These are phyloP conservation scores for Russula olivacea DNA, from an alignment of 768 basidiomycete genomes.

Conservation along the genomic window DNA sequence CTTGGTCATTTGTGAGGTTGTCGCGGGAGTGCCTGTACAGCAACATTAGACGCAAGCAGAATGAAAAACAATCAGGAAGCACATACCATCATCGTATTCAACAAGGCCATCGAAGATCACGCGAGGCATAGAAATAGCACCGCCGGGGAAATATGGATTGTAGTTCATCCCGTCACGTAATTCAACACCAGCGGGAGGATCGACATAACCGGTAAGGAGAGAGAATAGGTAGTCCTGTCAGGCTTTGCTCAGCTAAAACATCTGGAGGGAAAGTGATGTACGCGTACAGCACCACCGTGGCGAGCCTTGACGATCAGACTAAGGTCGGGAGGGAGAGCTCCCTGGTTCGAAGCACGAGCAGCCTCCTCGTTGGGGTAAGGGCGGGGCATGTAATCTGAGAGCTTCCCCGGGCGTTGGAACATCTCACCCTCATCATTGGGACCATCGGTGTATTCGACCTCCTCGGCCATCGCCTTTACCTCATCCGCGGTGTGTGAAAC, in stretches of 20 bases:
- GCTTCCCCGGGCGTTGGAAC: slow-evolving; percentile 98
- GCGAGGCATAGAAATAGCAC: slow-evolving; percentile 97
- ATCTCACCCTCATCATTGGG: slow-evolving; percentile 94
- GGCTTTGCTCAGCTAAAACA: not conserved
- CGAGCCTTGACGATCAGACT: slow-evolving; percentile 97
- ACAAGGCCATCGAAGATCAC: slow-evolving; percentile 93
- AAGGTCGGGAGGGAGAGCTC: slow-evolving; percentile 95
- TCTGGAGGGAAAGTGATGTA: not conserved
- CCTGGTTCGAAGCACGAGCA: slow-evolving; percentile 87
- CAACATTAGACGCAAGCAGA: not conserved
- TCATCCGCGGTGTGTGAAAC: slow-evolving; percentile 95
- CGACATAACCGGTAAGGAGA: slow-evolving; percentile 93
- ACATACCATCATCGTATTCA: slow-evolving; percentile 89
- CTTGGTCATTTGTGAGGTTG: slow-evolving; percentile 98
- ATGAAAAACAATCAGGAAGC: not conserved
- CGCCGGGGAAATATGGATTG: slow-evolving; percentile 98
- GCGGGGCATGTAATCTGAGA: slow-evolving; percentile 91
- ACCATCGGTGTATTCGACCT: slow-evolving; percentile 94
- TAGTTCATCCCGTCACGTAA: slow-evolving; percentile 98
- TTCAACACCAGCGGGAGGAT: slow-evolving; percentile 92
- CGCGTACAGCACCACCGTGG: slow-evolving; percentile 87
- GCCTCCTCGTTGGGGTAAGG: slow-evolving; percentile 99
- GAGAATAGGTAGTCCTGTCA: slow-evolving; percentile 92
- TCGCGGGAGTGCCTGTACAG: slow-evolving; percentile 80
- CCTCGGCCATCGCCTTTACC: slow-evolving; percentile 86